Base-by-base conservation (phyloP, 2,329 filamentous ascomycete species). In the Capronia americana region DNA sequence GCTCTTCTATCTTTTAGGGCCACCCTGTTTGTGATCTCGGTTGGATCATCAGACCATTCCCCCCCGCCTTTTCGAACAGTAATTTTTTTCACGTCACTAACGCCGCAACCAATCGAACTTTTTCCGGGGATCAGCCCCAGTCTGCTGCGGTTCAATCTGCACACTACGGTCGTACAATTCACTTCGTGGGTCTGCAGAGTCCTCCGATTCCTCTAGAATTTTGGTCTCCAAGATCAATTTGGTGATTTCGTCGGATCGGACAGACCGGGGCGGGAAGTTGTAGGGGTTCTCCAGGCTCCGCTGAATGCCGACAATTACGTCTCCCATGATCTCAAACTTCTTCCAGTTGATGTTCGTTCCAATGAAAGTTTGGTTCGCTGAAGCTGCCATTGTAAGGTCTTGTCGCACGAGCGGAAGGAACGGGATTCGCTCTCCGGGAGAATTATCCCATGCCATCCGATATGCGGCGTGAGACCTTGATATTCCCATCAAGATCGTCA, bases 361-460 rank as follows among this genome's bases (percentile, higher is more conserved):
- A 1, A 98, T 83, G 76, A 97, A 94, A 0, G 95, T 98, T 74
- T 87, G 88, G 78, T 95, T 97, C 38, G 94, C 95, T 78, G 97
- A 92, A 75, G 96, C 92, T 0, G 95, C 94, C 12, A 91, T 92
- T 1, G 97, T 92, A 26, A 99, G 84, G 79, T 99, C 95, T 70
- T 93, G 87, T 51, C 92, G 87, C 75, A 96, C 92, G 30, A 98
- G 84, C 1, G 95, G 94, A 58, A 98, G 89, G 77, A 96, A 98
- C 0, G 95, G 95, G 54, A 99, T 98, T 32, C 93, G 87, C 71
- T 96, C 92, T 11, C 91, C 83, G 1, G 92, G 90, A 20, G 92
- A 96, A 76, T 98, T 99, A 73, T 97, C 93, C 93, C 95, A 98
- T 0, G 95, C 95, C 32, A 98, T 82, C n/a, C 95, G 91, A 78